Conservation (phyloP, 345 rosid genomes). For the Sisymbrium irio region DNA sequence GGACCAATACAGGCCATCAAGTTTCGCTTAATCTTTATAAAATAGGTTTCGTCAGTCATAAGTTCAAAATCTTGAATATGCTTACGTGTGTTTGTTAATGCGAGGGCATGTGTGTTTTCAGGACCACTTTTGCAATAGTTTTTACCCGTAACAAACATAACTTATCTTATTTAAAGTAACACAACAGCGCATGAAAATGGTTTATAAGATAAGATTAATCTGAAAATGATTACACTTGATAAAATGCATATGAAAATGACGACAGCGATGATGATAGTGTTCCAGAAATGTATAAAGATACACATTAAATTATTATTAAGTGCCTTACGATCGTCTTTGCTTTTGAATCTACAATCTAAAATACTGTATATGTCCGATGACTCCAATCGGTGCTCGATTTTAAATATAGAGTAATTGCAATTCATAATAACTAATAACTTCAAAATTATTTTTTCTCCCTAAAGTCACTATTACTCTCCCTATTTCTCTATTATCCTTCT, state of each 20-base stretch:
- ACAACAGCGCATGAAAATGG: slow-evolving; percentile 16
- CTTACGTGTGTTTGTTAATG: slow-evolving; percentile 26
- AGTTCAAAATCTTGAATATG: slow-evolving; percentile 16
- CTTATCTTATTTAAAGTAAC: slow-evolving; percentile 16
- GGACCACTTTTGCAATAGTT: slow-evolving; percentile 36
- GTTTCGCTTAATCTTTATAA: slow-evolving; percentile 13
- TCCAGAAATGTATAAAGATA: slow-evolving; percentile 9
- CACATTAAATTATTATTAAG: background rate
- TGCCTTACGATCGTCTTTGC: slow-evolving; percentile 8
- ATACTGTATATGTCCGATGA: background rate
- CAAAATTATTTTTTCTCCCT: too few species aligned
- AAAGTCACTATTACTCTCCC: too few species aligned
- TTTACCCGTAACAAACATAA: background rate
- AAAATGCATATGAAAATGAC: slow-evolving; percentile 28
- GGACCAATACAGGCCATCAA: slow-evolving; percentile 6
- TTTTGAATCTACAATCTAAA: background rate
- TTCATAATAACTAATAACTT: too few species aligned
- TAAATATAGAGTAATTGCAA: too few species aligned
- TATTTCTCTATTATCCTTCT: too few species aligned
- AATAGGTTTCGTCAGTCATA: slow-evolving; percentile 2
- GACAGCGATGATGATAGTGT: slow-evolving; percentile 21
- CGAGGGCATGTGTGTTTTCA: slow-evolving; percentile 28
- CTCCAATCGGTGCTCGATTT: too few species aligned
- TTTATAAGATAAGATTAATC: slow-evolving; percentile 26
- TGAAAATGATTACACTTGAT: slow-evolving; percentile 27